A percentile compares a stretch with the other conserved stretches of the same genome.
Conservation (phyloP, 495 filamentous ascomycete genomes). For the Aspergillus campestris region DNA sequence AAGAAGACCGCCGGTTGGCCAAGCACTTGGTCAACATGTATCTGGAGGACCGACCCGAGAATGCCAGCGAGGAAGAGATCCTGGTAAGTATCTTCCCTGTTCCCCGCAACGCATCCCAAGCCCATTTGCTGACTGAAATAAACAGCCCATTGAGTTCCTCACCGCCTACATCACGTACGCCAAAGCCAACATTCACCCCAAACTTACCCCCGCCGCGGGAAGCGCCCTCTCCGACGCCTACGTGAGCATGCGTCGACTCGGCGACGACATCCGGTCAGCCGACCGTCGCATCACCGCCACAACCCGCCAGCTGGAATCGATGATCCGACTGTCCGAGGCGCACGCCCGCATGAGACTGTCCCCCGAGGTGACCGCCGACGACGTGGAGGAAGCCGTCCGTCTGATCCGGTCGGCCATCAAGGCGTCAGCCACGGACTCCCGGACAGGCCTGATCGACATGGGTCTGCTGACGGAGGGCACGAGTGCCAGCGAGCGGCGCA, state of each 20-base stretch:
- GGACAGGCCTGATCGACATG: slow-evolving; percentile 96
- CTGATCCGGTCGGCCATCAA: slow-evolving; percentile 93
- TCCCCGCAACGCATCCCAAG: not conserved
- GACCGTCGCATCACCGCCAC: slow-evolving; percentile 98
- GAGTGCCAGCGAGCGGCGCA: slow-evolving; percentile 69
- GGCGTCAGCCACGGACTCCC: slow-evolving; percentile 83
- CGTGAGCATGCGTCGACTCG: slow-evolving; percentile 91
- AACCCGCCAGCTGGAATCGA: slow-evolving; percentile 89
- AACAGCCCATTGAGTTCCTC: slow-evolving; percentile 82
- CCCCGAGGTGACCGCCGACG: slow-evolving; percentile 60
- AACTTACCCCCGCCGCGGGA: slow-evolving; percentile 66
- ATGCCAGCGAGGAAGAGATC: slow-evolving; percentile 67
- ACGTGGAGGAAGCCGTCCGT: slow-evolving; percentile 86
- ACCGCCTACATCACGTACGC: slow-evolving; percentile 98
- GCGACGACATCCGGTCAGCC: slow-evolving; percentile 84
- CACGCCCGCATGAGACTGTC: slow-evolving; percentile 96
- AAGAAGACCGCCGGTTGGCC: slow-evolving; percentile 76
- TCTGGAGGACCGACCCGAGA: slow-evolving; percentile 83
- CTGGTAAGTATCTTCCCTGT: slow-evolving; percentile 48
- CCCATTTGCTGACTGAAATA: slow-evolving; percentile 4
- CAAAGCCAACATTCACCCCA: slow-evolving; percentile 75
- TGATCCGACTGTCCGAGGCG: slow-evolving; percentile 93
- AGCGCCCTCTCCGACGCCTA: slow-evolving; percentile 77
- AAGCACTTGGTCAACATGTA: slow-evolving; percentile 96
- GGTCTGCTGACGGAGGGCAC: slow-evolving; percentile 86